Conservation (phyloP, 2,329 filamentous ascomycete genomes). For the Exophiala aquamarina region DNA sequence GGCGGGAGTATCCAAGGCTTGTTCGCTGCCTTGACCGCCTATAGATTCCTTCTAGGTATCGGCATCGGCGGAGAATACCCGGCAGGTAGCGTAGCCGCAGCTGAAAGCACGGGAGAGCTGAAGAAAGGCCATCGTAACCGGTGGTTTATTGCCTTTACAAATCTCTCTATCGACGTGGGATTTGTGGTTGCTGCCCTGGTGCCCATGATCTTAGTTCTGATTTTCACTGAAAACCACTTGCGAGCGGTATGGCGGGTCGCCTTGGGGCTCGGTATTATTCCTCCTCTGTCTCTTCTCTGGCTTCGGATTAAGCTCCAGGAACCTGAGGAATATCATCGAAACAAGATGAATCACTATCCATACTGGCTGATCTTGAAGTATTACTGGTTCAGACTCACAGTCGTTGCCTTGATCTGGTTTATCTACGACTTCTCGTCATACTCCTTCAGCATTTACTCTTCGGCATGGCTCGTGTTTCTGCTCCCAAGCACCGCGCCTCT, state of each 20-base stretch:
- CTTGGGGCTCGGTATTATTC: slow-evolving; percentile 75
- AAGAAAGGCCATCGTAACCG: slow-evolving; percentile 78
- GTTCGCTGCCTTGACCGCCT: slow-evolving; percentile 76
- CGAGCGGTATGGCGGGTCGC: slow-evolving; percentile 79
- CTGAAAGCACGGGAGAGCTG: slow-evolving; percentile 81
- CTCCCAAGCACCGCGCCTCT: slow-evolving; percentile 62
- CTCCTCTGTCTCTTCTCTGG: slow-evolving; percentile 69
- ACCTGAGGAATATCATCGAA: slow-evolving; percentile 71
- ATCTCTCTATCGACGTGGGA: slow-evolving; percentile 80
- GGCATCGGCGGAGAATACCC: slow-evolving; percentile 68
- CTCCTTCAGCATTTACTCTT: slow-evolving; percentile 82
- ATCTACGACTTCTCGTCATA: slow-evolving; percentile 85
- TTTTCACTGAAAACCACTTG: slow-evolving; percentile 62
- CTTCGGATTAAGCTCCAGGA: slow-evolving; percentile 73
- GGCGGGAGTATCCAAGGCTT: slow-evolving; percentile 68
- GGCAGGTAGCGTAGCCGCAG: slow-evolving; percentile 73
- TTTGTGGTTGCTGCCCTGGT: slow-evolving; percentile 81
- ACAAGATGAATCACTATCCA: slow-evolving; percentile 66
- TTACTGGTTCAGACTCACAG: slow-evolving; percentile 70
- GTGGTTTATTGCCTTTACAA: slow-evolving; percentile 90
- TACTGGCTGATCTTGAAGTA: slow-evolving; percentile 57
- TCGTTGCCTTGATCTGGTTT: slow-evolving; percentile 79
- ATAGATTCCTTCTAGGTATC: slow-evolving; percentile 78
- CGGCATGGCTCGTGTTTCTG: slow-evolving; percentile 59
- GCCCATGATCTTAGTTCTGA: slow-evolving; percentile 64